Evolutionary conservation across 257 asterid genomes (phyloP), one percentile per base, ranked within the genome.

Genomic region (Leonotis leonurus): DNA sequence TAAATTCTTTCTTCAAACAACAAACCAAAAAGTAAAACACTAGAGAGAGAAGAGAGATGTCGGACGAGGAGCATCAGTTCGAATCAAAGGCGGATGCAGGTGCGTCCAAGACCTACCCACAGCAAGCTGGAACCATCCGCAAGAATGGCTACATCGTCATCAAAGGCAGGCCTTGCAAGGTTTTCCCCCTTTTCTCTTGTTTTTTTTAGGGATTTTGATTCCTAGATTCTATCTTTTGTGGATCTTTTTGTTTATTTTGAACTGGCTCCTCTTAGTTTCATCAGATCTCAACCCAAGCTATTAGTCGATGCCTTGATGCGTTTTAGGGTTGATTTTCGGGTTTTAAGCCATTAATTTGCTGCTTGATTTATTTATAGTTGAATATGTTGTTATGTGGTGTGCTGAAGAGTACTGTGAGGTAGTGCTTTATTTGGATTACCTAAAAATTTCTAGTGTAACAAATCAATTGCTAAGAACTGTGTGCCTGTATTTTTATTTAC

Each of bases 81-180:
- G 94, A 85, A 77, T 79, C 88, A 0, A 85, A 85, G 81, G 90
- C 84, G 16, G 94, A 85, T 61, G 94, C 90, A 1, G 90, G 95
- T 20, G 90, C 91, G 20, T 87, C 93, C 70, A 87, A 84, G 59
- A 87, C 95, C 60, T 83, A 5, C 70, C 96, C 94, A 11, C 90
- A 85, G 72, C 96, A 88, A 74, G 94, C 94, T 60, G 96, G 96
- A 2, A 81, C 96, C 46, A 83, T 88, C 56, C 94, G 96, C 60
- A 88, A 88, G 68, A 72, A 71, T 71, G 96, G 94, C 14, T 65
- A 88, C 75, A 33, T 87, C 60, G 95, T 87, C 69, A 87, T 87
- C 74, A 87, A 87, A 54, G 81, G 72, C 73, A 77, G 95, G 56
- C 95, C 95, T 21, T 87, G 95, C 89, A 82, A 85, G 94, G 95